These are phyloP conservation scores for Clarireedia monteithiana DNA, from an alignment of 2,329 filamentous ascomycete genomes.

Conservation along the genomic window DNA sequence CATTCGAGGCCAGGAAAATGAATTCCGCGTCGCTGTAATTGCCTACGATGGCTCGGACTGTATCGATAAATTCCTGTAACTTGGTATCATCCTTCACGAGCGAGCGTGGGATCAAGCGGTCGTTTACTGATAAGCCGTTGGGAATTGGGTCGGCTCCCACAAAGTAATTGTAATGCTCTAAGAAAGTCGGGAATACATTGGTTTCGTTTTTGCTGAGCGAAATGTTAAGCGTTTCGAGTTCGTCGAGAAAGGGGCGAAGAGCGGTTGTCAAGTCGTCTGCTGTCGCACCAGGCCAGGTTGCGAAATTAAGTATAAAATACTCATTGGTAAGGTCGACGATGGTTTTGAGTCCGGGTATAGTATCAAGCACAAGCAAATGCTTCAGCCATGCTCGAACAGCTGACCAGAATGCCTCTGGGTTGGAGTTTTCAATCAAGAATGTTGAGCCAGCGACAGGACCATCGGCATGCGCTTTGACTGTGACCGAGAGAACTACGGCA, in stretches of 20 bases:
- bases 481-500: slow-evolving; percentile 49
- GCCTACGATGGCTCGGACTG: not conserved
- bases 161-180: no score
- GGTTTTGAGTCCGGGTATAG: not conserved
- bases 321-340: not conserved
- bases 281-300: no score
- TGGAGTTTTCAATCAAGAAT: not conserved
- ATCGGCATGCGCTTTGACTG: slow-evolving; percentile 41
- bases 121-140: no score
- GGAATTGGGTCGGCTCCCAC: no score
- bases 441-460: slow-evolving; percentile 26
- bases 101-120: no score
- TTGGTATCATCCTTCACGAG: no score
- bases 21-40: not conserved
- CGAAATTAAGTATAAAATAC: no score
- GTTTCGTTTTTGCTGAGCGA: no score
- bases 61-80: not conserved
- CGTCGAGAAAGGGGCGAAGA: no score
- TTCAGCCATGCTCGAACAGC: slow-evolving; percentile 37
- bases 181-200: no score
- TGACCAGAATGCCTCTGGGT: slow-evolving; percentile 40
- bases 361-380: not conserved
- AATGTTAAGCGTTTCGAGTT: no score
- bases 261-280: no score
- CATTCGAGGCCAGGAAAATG: slow-evolving; percentile 29